A percentile compares a stretch with the other conserved stretches of the same genome.
Evolutionary conservation across 2,329 filamentous ascomycete genomes (phyloP).

Genomic region (Leptodontidium sp.): DNA sequence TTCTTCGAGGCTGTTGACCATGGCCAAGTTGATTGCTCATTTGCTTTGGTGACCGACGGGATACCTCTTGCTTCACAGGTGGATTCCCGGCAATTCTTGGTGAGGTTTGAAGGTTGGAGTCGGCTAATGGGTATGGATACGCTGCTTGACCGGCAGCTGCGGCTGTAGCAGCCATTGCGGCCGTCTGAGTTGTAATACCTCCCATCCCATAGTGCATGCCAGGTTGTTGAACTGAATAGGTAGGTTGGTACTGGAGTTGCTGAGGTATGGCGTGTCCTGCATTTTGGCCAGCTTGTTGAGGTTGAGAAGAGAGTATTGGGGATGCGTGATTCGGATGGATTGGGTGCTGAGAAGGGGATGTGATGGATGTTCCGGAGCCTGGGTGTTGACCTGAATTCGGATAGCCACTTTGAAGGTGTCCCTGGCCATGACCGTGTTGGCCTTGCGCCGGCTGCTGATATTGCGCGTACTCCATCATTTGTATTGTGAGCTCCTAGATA

Average conservation of each 20-base stretch:
- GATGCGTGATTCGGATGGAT: slow-evolving; percentile 71
- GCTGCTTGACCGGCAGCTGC: slow-evolving; percentile 79
- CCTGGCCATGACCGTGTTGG: slow-evolving; percentile 68
- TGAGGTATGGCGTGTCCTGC: slow-evolving; percentile 66
- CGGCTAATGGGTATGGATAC: slow-evolving; percentile 74
- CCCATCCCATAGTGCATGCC: slow-evolving; percentile 86
- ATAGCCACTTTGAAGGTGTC: slow-evolving; percentile 67
- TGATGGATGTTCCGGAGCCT: slow-evolving; percentile 61
- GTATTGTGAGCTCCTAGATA: slow-evolving; percentile 44
- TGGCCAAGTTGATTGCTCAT: slow-evolving; percentile 67
- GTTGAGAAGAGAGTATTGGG: slow-evolving; percentile 81
- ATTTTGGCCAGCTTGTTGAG: slow-evolving; percentile 72
- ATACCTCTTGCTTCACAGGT: slow-evolving; percentile 75
- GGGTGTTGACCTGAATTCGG: slow-evolving; percentile 64
- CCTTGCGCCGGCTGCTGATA: slow-evolving; percentile 68
- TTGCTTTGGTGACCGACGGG: slow-evolving; percentile 73
- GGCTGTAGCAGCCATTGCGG: slow-evolving; percentile 90
- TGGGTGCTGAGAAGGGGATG: slow-evolving; percentile 76
- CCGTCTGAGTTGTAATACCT: slow-evolving; percentile 75
- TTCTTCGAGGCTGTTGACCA: slow-evolving; percentile 66
- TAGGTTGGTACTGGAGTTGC: slow-evolving; percentile 82
- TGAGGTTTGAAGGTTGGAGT: slow-evolving; percentile 75
- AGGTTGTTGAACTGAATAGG: slow-evolving; percentile 76
- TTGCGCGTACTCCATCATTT: slow-evolving; percentile 79
- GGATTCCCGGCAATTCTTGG: slow-evolving; percentile 74